These are phyloP conservation scores for Talaromyces liani DNA, from an alignment of 495 filamentous ascomycete species.

Conservation along the genomic window DNA sequence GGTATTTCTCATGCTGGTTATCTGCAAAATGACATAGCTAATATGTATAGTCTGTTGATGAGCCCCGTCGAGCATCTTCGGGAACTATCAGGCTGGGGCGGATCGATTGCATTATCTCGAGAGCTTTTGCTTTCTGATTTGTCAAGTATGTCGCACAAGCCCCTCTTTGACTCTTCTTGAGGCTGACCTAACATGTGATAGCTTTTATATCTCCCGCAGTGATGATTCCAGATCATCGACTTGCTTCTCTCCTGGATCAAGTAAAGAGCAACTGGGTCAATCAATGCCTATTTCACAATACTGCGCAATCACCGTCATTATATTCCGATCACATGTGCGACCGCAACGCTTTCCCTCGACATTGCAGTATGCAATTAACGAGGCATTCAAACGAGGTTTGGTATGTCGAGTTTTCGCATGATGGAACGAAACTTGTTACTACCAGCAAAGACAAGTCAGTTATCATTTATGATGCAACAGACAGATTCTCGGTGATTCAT, in stretches of 20 bases:
- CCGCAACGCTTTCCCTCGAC: slow-evolving; percentile 66
- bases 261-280: slow-evolving; percentile 77
- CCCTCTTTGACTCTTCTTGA: background rate
- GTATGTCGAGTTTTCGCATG: slow-evolving; percentile 83
- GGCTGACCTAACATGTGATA: slow-evolving; percentile 20
- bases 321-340: slow-evolving; percentile 87
- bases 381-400: slow-evolving; percentile 83
- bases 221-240: slow-evolving; percentile 92
- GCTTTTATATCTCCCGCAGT: slow-evolving; percentile 92
- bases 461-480: slow-evolving; percentile 78
- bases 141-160: slow-evolving; percentile 60
- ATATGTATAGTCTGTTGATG: slow-evolving; percentile 65
- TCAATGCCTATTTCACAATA: slow-evolving; percentile 84
- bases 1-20: slow-evolving; percentile 33
- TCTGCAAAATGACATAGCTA: slow-evolving; percentile 5
- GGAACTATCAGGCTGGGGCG: slow-evolving; percentile 81
- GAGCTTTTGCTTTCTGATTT: slow-evolving; percentile 69
- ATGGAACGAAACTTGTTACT: slow-evolving; percentile 77
- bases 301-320: slow-evolving; percentile 67
- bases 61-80: slow-evolving; percentile 75
- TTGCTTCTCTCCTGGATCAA: slow-evolving; percentile 76
- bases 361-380: slow-evolving; percentile 56
- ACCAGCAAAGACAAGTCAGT: slow-evolving; percentile 67
- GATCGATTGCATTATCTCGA: slow-evolving; percentile 70
- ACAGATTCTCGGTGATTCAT: slow-evolving; percentile 57